These are phyloP conservation scores for Rhodotorula diobovata DNA, from an alignment of 768 basidiomycete genomes.

Conservation along the genomic window DNA sequence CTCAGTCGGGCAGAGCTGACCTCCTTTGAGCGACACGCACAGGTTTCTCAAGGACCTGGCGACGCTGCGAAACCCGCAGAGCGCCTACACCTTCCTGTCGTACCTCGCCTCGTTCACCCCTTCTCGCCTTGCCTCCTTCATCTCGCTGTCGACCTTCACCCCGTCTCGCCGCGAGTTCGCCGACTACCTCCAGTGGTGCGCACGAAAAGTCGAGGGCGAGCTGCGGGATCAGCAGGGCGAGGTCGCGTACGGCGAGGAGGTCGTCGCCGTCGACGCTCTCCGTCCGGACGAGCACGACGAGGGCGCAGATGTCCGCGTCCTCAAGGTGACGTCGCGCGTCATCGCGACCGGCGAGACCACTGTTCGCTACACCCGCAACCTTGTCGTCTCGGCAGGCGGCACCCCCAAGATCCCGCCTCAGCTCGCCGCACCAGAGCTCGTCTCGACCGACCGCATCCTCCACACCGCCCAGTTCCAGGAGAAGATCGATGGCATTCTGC, in stretches of 20 bases:
- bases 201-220: constrained; percentile 50
- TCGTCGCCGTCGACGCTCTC: constrained; percentile 50
- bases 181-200: constrained; percentile 58
- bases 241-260: constrained; percentile 54
- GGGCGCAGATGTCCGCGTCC: constrained; percentile 5
- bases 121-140: constrained; percentile 55
- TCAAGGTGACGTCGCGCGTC: constrained; percentile 15
- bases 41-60: constrained; percentile 53
- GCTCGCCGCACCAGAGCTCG: constrained; percentile 52
- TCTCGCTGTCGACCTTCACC: constrained; percentile 55
- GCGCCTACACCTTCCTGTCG: constrained; percentile 53
- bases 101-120: constrained; percentile 53
- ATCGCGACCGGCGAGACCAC: constrained; percentile 6
- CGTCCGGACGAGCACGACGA: not conserved
- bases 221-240: constrained; percentile 48
- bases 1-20: not conserved
- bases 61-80: constrained; percentile 55
- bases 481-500: constrained; percentile 50
- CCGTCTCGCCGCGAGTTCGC: constrained; percentile 55
- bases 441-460: constrained; percentile 52
- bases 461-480: constrained; percentile 34
- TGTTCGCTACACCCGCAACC: constrained; percentile 48
- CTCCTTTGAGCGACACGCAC: not conserved
- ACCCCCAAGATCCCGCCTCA: constrained; percentile 51
- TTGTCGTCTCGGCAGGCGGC: constrained; percentile 57